Evolutionary conservation across 495 filamentous ascomycete genomes (phyloP).

Genomic region (Endocarpon pusillum): DNA sequence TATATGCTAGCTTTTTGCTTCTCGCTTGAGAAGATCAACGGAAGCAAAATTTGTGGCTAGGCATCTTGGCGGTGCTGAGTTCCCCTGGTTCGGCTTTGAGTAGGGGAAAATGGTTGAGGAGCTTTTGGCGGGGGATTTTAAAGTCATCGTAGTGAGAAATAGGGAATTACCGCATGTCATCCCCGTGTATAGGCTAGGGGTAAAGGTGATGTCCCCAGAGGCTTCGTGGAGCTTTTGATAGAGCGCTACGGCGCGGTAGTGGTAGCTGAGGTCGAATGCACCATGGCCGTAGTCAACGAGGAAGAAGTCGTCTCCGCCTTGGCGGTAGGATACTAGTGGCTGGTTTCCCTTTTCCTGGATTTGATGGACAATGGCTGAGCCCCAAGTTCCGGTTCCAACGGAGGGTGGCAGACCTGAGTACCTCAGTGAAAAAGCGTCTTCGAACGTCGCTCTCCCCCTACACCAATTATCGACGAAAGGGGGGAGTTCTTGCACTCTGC

Average conservation of each 20-base stretch:
- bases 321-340: slow-evolving; percentile 27
- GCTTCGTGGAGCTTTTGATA: slow-evolving; percentile 21
- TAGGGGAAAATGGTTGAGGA: slow-evolving; percentile 16
- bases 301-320: slow-evolving; percentile 37
- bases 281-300: slow-evolving; percentile 37
- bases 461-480: slow-evolving; percentile 12
- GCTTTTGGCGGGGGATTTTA: slow-evolving; percentile 17
- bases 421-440: slow-evolving; percentile 3
- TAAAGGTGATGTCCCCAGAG: slow-evolving; percentile 16
- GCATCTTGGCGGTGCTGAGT: slow-evolving; percentile 16
- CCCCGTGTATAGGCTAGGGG: slow-evolving; percentile 22
- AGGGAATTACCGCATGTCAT: slow-evolving; percentile 33
- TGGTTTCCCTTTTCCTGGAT: slow-evolving; percentile 21
- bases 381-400: slow-evolving; percentile 6
- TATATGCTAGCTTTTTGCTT: slow-evolving; percentile 29
- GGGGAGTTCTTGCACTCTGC: slow-evolving; percentile 21
- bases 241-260: slow-evolving; percentile 30
- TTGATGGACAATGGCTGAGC: slow-evolving; percentile 22
- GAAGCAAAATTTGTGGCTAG: too few species aligned
- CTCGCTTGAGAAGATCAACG: slow-evolving; percentile 34
- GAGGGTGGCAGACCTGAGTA: slow-evolving; percentile 6
- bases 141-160: slow-evolving; percentile 30
- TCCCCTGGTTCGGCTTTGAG: slow-evolving; percentile 19
- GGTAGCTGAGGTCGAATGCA: slow-evolving; percentile 31
- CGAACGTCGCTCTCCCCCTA: slow-evolving; percentile 5